Conservation (phyloP, 2,329 filamentous ascomycete genomes). For the Trichophyton mentagrophytes region DNA sequence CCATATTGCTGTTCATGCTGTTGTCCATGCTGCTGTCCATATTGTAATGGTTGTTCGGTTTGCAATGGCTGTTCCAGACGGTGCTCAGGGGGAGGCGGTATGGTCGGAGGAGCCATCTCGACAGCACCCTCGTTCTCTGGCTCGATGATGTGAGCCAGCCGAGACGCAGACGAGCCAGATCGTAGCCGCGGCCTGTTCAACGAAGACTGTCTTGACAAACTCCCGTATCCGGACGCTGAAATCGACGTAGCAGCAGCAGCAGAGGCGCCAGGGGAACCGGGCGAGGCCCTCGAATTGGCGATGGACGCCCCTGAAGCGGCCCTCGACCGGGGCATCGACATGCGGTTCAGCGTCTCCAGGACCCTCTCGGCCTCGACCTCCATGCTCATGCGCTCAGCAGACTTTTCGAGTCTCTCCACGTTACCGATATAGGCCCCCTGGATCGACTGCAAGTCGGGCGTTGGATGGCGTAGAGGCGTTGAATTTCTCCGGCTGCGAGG, state of each 20-base stretch:
- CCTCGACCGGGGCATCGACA: constrained; percentile 13
- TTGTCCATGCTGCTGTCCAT: background rate
- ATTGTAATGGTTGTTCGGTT: background rate
- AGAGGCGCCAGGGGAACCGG: background rate
- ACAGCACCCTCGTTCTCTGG: constrained; percentile 24
- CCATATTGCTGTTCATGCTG: background rate
- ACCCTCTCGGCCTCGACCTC: constrained; percentile 30
- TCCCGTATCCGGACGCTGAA: constrained; percentile 14
- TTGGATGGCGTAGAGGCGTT: constrained; percentile 36
- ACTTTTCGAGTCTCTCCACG: constrained; percentile 38
- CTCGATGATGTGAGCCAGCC: constrained; percentile 29
- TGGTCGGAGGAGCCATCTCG: constrained; percentile 10
- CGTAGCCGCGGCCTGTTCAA: constrained; percentile 21
- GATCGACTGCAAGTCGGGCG: constrained; percentile 37
- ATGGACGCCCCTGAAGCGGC: constrained; percentile 28
- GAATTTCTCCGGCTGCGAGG: constrained; percentile 28
- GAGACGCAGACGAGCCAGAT: constrained; percentile 27
- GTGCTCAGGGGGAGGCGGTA: constrained; percentile 10
- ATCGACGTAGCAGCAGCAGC: background rate
- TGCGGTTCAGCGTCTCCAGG: background rate
- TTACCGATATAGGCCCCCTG: constrained; percentile 40
- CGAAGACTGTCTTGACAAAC: constrained; percentile 31
- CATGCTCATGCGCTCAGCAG: constrained; percentile 37
- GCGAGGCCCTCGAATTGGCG: constrained; percentile 29
- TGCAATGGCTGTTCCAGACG: background rate